A percentile compares a stretch with the other conserved stretches of the same genome.
These are phyloP conservation scores for Pseudogymnoascus sp. DNA, from an alignment of 2,329 filamentous ascomycete species.

Conservation along the genomic window DNA sequence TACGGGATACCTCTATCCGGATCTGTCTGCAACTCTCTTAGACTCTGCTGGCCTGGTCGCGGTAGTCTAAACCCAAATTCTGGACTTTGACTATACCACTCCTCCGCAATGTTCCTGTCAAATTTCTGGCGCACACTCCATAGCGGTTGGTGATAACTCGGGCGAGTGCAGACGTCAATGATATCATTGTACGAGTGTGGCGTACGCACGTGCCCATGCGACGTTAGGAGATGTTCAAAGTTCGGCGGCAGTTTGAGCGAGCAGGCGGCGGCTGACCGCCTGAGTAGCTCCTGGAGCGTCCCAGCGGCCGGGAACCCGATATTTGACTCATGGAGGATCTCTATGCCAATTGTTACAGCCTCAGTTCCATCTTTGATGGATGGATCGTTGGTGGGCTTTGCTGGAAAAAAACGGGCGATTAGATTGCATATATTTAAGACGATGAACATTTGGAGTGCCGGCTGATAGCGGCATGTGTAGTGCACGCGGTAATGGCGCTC, in stretches of 20 bases:
- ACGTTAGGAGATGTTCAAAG: conserved; percentile 16
- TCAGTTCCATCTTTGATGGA: conserved; percentile 21
- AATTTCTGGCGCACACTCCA: conserved; percentile 25
- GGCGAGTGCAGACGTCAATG: conserved; percentile 27
- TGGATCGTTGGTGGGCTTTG: conserved; percentile 15
- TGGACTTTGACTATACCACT: conserved; percentile 21
- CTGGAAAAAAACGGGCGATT: conserved; percentile 26
- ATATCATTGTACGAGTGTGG: conserved; percentile 23
- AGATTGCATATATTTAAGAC: conserved; percentile 27
- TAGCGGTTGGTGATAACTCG: conserved; percentile 26
- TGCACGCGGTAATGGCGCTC: conserved; percentile 23
- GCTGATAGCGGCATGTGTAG: conserved; percentile 28
- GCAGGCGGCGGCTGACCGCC: conserved; percentile 21
- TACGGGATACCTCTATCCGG: conserved; percentile 23
- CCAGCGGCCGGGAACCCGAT: conserved; percentile 26
- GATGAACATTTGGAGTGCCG: conserved; percentile 29
- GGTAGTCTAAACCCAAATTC: conserved; percentile 18
- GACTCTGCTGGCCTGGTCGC: not conserved
- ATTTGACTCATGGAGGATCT: conserved; percentile 24
- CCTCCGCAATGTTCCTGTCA: conserved; percentile 23
- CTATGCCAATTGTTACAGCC: conserved; percentile 25
- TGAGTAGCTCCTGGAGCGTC: conserved; percentile 27
- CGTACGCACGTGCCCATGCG: conserved; percentile 1
- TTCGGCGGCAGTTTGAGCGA: conserved; percentile 21
- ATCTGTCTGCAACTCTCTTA: conserved; percentile 11